These are phyloP conservation scores for Ogataea saltuana DNA, from an alignment of 805 yeast genomes.

Conservation along the genomic window DNA sequence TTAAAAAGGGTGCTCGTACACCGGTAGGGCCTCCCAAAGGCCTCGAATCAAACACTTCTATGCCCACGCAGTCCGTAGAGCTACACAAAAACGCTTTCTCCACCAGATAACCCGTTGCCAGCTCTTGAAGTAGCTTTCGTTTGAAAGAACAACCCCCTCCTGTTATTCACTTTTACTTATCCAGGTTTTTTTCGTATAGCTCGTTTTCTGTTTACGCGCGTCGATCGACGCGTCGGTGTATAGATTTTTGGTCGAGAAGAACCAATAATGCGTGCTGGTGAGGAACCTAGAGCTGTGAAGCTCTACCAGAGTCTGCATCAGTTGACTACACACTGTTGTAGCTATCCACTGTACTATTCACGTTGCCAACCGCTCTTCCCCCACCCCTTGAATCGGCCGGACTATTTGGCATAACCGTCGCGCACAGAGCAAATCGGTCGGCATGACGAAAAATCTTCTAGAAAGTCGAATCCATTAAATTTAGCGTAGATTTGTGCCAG, in stretches of 20 bases:
- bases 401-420: slow-evolving; percentile 4
- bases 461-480: slow-evolving; percentile 2
- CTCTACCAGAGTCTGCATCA: not conserved
- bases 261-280: too few species aligned
- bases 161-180: slow-evolving; percentile 1
- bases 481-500: too few species aligned
- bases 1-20: not conserved
- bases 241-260: too few species aligned
- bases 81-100: not conserved
- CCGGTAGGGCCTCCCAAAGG: not conserved
- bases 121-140: not conserved
- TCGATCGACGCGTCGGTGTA: slow-evolving; percentile 10
- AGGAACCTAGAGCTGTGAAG: not conserved
- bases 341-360: too few species aligned
- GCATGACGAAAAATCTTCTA: slow-evolving; percentile 6
- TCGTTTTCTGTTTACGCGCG: slow-evolving; percentile 1
- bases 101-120: not conserved
- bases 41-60: not conserved
- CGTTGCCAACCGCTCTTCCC: too few species aligned
- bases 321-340: too few species aligned
- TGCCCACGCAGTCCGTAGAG: slow-evolving; percentile 1
- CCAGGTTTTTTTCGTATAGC: slow-evolving; percentile 3
- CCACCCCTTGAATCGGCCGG: too few species aligned
- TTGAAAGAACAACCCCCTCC: not conserved
- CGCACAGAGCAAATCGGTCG: not conserved